These are phyloP conservation scores for Fusarium camptoceras DNA, from an alignment of 2,329 filamentous ascomycete genomes.

Conservation along the genomic window DNA sequence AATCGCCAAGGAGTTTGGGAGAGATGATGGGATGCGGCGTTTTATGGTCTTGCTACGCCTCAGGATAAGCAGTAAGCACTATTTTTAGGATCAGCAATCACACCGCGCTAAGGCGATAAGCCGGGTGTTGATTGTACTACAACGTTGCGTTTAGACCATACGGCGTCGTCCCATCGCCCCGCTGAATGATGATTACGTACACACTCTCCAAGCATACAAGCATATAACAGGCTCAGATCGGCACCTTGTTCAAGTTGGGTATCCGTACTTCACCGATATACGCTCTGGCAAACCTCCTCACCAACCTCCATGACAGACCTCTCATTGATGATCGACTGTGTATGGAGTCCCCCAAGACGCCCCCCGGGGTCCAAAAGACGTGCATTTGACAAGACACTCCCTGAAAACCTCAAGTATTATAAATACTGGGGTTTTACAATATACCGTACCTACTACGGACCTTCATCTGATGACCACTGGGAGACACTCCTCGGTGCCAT, in stretches of 20 bases:
- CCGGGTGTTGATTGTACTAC: no score
- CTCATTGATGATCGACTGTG: no score
- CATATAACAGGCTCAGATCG: no score
- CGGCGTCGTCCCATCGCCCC: no score
- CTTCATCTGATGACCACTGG: background rate
- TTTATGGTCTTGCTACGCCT: background rate
- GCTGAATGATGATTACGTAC: no score
- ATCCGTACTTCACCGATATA: no score
- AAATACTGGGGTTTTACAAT: background rate
- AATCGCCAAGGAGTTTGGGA: background rate
- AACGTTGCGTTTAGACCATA: rapidly evolving
- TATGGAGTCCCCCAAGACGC: no score
- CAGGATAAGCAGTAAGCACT: background rate
- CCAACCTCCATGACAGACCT: no score
- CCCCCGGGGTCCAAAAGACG: no score
- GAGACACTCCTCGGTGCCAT: background rate
- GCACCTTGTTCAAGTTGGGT: no score
- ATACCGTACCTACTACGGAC: background rate
- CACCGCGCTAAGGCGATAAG: background rate
- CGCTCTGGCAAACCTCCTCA: no score
- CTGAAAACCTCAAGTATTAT: background rate
- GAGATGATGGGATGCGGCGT: background rate
- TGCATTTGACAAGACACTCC: background rate
- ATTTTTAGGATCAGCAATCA: background rate
- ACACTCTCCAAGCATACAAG: no score